A percentile compares a stretch with the other conserved stretches of the same genome.
Conservation (phyloP, 306 rosid genomes). For the Chamaecrista fasciculata region DNA sequence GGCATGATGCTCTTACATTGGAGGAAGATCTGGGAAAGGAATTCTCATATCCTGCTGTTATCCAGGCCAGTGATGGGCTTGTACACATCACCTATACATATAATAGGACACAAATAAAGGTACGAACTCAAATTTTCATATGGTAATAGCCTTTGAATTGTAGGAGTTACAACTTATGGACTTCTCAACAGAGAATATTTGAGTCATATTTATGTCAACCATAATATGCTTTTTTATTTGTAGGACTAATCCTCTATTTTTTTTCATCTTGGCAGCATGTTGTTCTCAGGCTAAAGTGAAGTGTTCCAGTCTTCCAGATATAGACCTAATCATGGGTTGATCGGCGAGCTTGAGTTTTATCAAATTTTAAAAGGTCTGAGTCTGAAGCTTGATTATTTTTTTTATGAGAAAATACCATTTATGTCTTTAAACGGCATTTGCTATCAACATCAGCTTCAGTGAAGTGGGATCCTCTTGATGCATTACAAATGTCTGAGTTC, state of each 20-base stretch:
- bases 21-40: conserved; percentile 68
- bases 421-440: conserved; percentile 16
- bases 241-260: conserved; percentile 21
- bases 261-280: conserved; percentile 66
- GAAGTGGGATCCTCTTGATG: neutral
- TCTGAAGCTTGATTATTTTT: neutral
- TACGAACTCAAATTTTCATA: conserved; percentile 29
- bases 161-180: neutral
- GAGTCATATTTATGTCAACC: neutral
- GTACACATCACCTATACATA: conserved; percentile 84
- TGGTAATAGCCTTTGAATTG: conserved; percentile 8
- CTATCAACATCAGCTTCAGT: conserved; percentile 1
- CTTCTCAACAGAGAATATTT: conserved; percentile 8
- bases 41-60: conserved; percentile 95
- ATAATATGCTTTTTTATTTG: neutral
- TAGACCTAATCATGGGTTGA: neutral
- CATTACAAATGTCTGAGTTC: conserved; percentile 3
- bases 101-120: conserved; percentile 84
- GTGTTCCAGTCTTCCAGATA: conserved; percentile 28
- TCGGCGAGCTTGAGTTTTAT: neutral
- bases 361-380: neutral
- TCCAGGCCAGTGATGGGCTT: conserved; percentile 70
- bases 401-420: conserved; percentile 1
- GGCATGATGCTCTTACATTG: conserved; percentile 69
- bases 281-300: conserved; percentile 51